Percentiles rank a stretch among this genome's conserved stretches.
These are phyloP conservation scores for Hygrophila difformis DNA, from an alignment of 257 asterid species.

Conservation along the genomic window DNA sequence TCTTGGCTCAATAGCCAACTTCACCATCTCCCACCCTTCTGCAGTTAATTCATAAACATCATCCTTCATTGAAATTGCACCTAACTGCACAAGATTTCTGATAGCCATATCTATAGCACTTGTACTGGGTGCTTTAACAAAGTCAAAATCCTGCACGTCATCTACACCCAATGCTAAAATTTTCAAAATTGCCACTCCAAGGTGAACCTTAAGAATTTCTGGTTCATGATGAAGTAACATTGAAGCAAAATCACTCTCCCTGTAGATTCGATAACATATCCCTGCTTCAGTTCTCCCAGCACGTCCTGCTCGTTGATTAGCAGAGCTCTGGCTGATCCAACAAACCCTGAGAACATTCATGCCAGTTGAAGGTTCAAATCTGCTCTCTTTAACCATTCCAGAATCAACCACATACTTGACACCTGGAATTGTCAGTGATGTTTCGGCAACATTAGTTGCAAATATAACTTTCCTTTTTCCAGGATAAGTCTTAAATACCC, in stretches of 20 bases:
- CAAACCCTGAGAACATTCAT: conserved; percentile 73
- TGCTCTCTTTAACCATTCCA: conserved; percentile 81
- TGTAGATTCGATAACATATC: conserved; percentile 70
- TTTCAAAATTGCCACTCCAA: conserved; percentile 84
- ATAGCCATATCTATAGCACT: conserved; percentile 71
- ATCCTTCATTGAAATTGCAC: conserved; percentile 42
- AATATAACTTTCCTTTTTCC: conserved; percentile 79
- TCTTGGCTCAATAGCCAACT: conserved; percentile 91
- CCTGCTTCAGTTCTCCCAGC: conserved; percentile 98
- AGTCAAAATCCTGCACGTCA: conserved; percentile 62
- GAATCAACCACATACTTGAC: conserved; percentile 87
- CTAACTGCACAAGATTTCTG: conserved; percentile 64
- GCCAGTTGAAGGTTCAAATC: conserved; percentile 75
- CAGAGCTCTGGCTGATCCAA: conserved; percentile 80
- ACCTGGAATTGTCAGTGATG: conserved; percentile 92
- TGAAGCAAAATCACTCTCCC: conserved; percentile 46
- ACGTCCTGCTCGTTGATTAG: conserved; percentile 93
- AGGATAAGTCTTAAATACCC: conserved; percentile 49
- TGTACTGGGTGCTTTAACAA: conserved; percentile 72
- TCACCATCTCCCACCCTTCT: conserved; percentile 61
- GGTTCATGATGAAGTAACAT: conserved; percentile 83
- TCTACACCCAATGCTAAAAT: conserved; percentile 79
- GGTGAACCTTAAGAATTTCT: conserved; percentile 85
- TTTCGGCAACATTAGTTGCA: conserved; percentile 88
- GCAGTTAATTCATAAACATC: conserved; percentile 40